Conservation (phyloP, 805 yeast species). For the Osmozyma mogii region DNA sequence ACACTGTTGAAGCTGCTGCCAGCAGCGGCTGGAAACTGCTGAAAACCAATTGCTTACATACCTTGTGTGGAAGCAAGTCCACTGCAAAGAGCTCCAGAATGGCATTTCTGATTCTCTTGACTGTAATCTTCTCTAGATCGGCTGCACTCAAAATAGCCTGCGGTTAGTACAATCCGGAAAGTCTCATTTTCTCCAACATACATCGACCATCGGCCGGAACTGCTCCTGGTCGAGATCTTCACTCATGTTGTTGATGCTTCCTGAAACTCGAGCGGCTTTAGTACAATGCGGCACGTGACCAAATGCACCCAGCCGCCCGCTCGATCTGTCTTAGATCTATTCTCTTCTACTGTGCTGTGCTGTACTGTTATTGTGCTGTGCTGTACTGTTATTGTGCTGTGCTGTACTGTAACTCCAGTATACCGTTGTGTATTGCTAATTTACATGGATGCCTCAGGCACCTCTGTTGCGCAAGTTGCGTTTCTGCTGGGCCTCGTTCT, state of each 20-base stretch:
- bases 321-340: too few relatives aligned
- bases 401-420: too few relatives aligned
- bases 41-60: slow-evolving; percentile 16
- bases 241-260: too few relatives aligned
- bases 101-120: slow-evolving; percentile 63
- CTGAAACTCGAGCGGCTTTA: too few relatives aligned
- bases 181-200: slow-evolving; percentile 4
- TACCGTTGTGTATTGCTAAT: too few relatives aligned
- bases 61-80: slow-evolving; percentile 41
- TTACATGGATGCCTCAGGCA: too few relatives aligned
- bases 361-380: too few relatives aligned
- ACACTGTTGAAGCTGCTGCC: too few relatives aligned
- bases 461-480: slow-evolving; percentile 60
- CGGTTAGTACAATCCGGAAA: slow-evolving; percentile 13
- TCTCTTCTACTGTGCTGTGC: too few relatives aligned
- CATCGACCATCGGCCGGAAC: slow-evolving; percentile 13
- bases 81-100: slow-evolving; percentile 60
- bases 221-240: slow-evolving; percentile 4
- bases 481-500: slow-evolving; percentile 78
- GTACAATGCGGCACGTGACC: too few relatives aligned
- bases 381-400: too few relatives aligned
- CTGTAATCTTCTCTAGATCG: slow-evolving; percentile 61
- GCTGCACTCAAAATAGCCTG: slow-evolving; percentile 69
- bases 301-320: too few relatives aligned
- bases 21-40: neutral